These are phyloP conservation scores for Schizosaccharomyces lindneri DNA, from an alignment of 805 yeast species.

Conservation along the genomic window DNA sequence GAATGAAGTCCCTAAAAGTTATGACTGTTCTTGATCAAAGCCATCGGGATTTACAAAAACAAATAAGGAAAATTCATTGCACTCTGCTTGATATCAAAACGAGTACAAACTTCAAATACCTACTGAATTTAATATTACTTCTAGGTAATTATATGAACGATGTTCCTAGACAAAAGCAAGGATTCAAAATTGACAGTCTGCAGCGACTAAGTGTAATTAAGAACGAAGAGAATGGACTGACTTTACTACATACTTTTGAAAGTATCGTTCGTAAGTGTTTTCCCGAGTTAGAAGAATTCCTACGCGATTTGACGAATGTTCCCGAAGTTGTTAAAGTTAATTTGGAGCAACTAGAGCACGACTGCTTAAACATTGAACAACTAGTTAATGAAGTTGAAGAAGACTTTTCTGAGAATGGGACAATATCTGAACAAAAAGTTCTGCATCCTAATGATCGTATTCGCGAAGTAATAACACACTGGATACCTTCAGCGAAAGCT, in stretches of 20 bases:
- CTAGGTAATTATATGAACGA: constrained; percentile 96
- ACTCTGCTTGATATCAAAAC: neutral
- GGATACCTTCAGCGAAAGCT: neutral
- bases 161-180: constrained; percentile 66
- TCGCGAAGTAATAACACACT: neutral
- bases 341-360: neutral
- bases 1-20: neutral
- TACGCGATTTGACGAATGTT: neutral
- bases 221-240: constrained; percentile 65
- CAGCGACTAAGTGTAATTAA: constrained; percentile 76
- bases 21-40: neutral
- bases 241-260: constrained; percentile 81
- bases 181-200: constrained; percentile 73
- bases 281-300: constrained; percentile 19
- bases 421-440: neutral
- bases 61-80: neutral
- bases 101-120: constrained; percentile 14
- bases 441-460: neutral
- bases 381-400: neutral
- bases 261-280: constrained; percentile 59
- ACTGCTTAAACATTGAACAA: neutral
- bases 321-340: neutral
- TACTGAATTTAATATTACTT: constrained; percentile 61
- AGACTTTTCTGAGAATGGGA: neutral
- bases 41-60: neutral